These are phyloP conservation scores for Pulveroboletus sp. DNA, from an alignment of 768 basidiomycete genomes.

Conservation along the genomic window DNA sequence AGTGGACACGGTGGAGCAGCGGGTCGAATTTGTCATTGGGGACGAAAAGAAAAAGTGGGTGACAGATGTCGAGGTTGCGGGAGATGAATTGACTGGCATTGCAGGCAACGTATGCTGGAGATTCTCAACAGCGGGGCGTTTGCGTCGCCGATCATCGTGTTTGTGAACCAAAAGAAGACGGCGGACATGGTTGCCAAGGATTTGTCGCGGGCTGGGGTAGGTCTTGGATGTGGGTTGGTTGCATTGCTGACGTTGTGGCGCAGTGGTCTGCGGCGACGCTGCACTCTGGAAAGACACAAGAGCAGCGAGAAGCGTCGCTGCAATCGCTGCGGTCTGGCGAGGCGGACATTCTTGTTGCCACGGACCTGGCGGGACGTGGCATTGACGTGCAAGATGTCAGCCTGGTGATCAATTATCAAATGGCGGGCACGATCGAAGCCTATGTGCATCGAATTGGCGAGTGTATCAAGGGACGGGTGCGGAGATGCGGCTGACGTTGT, in stretches of 20 bases:
- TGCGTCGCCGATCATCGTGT: slow-evolving; percentile 92
- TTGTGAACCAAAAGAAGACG: slow-evolving; percentile 99
- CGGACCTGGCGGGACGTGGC: slow-evolving; percentile 96
- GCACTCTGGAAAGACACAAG: slow-evolving; percentile 97
- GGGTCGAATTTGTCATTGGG: slow-evolving; percentile 87
- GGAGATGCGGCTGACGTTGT: slow-evolving; percentile 1
- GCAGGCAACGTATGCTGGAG: slow-evolving; percentile 80
- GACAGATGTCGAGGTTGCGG: not conserved
- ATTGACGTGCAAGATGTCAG: slow-evolving; percentile 98
- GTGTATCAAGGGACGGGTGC: slow-evolving; percentile 22
- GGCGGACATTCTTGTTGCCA: slow-evolving; percentile 89
- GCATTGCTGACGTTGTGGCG: slow-evolving; percentile 1
- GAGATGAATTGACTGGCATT: slow-evolving; percentile 8
- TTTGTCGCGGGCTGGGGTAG: slow-evolving; percentile 80
- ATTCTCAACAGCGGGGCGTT: slow-evolving; percentile 86
- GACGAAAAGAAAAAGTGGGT: slow-evolving; percentile 97
- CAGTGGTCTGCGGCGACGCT: slow-evolving; percentile 90
- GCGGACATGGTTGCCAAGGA: slow-evolving; percentile 98
- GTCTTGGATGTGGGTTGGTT: slow-evolving; percentile 29
- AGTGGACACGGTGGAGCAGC: slow-evolving; percentile 96
- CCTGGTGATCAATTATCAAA: slow-evolving; percentile 96
- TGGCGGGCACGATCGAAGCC: slow-evolving; percentile 94
- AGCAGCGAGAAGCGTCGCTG: slow-evolving; percentile 92
- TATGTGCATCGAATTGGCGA: slow-evolving; percentile 97
- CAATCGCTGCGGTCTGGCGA: slow-evolving; percentile 84